Evolutionary conservation across 2,329 filamentous ascomycete species (phyloP).

Genomic region (Coniosporium tulheliwenetii): DNA sequence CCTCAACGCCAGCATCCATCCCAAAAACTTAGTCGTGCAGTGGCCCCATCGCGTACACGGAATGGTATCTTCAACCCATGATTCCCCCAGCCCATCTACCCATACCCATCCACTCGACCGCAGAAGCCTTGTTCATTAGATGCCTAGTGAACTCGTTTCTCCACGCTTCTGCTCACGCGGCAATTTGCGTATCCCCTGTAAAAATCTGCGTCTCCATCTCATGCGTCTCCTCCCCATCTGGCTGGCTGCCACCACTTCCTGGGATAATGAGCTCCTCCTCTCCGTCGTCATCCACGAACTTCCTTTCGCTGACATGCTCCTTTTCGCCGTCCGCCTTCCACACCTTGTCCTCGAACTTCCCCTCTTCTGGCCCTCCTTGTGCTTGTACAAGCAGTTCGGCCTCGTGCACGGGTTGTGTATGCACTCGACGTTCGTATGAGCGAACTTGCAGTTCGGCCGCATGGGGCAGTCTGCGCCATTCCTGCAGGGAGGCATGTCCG

Average conservation of each 20-base stretch:
- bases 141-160: no score
- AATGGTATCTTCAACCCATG: neutral
- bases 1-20: neutral
- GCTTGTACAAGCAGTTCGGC: slow-evolving; percentile 73
- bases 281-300: slow-evolving; percentile 60
- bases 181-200: neutral
- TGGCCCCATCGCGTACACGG: neutral
- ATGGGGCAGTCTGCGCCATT: slow-evolving; percentile 81
- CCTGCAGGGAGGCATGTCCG: slow-evolving; percentile 69
- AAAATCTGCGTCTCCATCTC: slow-evolving; percentile 3
- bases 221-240: neutral
- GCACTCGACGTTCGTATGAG: slow-evolving; percentile 72
- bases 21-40: neutral
- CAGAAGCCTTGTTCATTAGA: no score
- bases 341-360: slow-evolving; percentile 73
- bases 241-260: slow-evolving; percentile 8
- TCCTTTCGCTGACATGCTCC: slow-evolving; percentile 71
- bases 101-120: no score
- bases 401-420: slow-evolving; percentile 87
- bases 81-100: neutral
- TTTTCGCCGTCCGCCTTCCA: slow-evolving; percentile 53
- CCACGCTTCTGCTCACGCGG: neutral
- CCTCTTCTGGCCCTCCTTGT: slow-evolving; percentile 75
- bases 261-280: slow-evolving; percentile 53
- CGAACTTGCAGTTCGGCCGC: slow-evolving; percentile 66